Evolutionary conservation across 345 rosid genomes (phyloP).

Genomic region (Brassica napus): DNA sequence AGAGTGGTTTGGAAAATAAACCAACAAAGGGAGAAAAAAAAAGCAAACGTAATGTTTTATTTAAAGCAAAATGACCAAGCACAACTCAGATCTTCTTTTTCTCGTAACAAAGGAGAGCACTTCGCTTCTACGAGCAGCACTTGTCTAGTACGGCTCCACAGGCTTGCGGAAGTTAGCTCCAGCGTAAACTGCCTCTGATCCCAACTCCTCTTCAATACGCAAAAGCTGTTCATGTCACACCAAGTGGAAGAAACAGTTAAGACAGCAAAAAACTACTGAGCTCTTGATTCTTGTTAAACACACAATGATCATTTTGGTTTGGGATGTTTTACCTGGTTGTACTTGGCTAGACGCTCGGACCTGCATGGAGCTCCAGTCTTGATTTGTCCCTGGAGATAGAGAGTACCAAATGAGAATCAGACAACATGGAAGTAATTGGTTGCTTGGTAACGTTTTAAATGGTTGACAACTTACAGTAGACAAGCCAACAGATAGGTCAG

Average conservation of each 20-base stretch:
- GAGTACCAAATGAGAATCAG: background rate
- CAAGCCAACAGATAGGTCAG: conserved; percentile 90
- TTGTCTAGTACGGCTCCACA: conserved; percentile 75
- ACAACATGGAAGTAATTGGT: background rate
- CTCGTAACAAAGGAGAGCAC: conserved; percentile 6
- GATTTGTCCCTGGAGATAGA: conserved; percentile 74
- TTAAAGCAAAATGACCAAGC: conserved; percentile 24
- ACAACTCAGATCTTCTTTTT: conserved; percentile 14
- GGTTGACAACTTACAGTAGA: conserved; percentile 59
- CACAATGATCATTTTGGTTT: background rate
- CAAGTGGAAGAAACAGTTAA: too few relatives aligned
- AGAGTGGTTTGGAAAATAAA: conserved; percentile 16
- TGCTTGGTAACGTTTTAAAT: background rate
- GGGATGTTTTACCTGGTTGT: conserved; percentile 67
- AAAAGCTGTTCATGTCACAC: conserved; percentile 59
- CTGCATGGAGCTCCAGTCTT: conserved; percentile 99
- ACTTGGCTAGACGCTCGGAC: conserved; percentile 95
- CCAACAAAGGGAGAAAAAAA: background rate
- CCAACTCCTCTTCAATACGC: conserved; percentile 95
- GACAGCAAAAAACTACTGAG: background rate
- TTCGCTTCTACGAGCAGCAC: background rate
- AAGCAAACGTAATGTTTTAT: conserved; percentile 15
- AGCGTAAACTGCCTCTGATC: conserved; percentile 77
- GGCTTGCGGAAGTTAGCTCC: conserved; percentile 85
- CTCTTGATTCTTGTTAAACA: background rate